Conservation (phyloP, 257 asterid species). For the Lycium ferocissimum region DNA sequence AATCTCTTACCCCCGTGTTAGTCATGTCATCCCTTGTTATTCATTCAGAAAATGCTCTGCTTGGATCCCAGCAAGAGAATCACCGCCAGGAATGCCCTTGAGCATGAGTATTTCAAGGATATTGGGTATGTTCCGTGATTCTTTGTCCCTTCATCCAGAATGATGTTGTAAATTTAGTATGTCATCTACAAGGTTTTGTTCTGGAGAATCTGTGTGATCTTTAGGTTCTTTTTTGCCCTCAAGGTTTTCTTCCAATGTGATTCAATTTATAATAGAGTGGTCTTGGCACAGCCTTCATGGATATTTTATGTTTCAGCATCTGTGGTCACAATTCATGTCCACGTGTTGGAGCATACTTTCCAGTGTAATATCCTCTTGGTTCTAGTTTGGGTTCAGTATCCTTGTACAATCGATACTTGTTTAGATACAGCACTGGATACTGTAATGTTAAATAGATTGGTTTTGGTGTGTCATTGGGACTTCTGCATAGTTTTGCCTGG, state of each 20-base stretch:
- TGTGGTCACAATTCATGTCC: conserved; percentile 31
- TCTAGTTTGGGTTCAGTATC: conserved; percentile 32
- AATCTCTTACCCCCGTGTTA: not conserved
- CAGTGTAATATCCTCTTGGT: conserved; percentile 45
- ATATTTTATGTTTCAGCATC: conserved; percentile 26
- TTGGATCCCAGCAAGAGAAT: conserved; percentile 93
- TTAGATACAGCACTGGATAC: conserved; percentile 43
- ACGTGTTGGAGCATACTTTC: conserved; percentile 41
- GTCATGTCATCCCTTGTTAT: conserved; percentile 3
- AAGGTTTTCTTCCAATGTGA: conserved; percentile 42
- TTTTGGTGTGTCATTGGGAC: conserved; percentile 39
- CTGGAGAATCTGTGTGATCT: conserved; percentile 47
- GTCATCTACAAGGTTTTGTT: conserved; percentile 49
- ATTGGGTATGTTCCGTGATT: conserved; percentile 67
- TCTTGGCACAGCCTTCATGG: conserved; percentile 30
- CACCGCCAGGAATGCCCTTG: conserved; percentile 87
- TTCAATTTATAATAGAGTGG: conserved; percentile 42
- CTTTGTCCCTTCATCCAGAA: conserved; percentile 38
- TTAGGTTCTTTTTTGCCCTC: conserved; percentile 33
- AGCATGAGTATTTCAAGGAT: conserved; percentile 91
- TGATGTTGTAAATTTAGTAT: conserved; percentile 66
- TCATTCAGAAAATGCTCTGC: conserved; percentile 59
- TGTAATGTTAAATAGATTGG: conserved; percentile 41
- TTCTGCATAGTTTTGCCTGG: conserved; percentile 3
- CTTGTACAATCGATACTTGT: conserved; percentile 40